Evolutionary conservation across 495 filamentous ascomycete species (phyloP).

Genomic region (Pseudevernia furfuracea): DNA sequence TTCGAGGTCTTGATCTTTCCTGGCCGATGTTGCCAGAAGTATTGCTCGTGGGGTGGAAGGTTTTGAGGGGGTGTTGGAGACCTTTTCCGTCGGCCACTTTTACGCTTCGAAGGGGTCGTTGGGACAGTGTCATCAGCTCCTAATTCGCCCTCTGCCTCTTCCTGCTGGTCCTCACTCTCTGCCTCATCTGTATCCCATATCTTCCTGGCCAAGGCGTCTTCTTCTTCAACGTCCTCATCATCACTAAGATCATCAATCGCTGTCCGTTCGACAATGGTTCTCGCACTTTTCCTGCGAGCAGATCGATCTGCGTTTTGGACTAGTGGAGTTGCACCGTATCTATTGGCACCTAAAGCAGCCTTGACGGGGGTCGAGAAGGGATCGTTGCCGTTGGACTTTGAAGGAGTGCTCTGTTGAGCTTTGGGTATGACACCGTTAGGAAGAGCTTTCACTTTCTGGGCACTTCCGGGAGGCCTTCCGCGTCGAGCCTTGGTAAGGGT

Average conservation of each 20-base stretch:
- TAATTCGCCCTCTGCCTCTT: slow-evolving; percentile 33
- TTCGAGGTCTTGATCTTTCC: slow-evolving; percentile 76
- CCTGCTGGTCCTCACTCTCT: slow-evolving; percentile 36
- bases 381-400: slow-evolving; percentile 16
- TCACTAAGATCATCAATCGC: slow-evolving; percentile 39
- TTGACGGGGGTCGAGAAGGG: slow-evolving; percentile 22
- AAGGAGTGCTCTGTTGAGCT: slow-evolving; percentile 4
- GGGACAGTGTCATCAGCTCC: slow-evolving; percentile 28
- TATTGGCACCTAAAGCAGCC: neutral
- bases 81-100: slow-evolving; percentile 56
- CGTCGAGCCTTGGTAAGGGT: slow-evolving; percentile 23
- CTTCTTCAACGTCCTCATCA: slow-evolving; percentile 69
- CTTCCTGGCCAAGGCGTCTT: slow-evolving; percentile 61
- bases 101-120: slow-evolving; percentile 50
- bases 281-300: slow-evolving; percentile 77
- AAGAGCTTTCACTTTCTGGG: slow-evolving; percentile 19
- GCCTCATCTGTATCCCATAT: slow-evolving; percentile 50
- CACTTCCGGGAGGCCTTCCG: slow-evolving; percentile 25
- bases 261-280: slow-evolving; percentile 59
- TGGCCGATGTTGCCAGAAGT: slow-evolving; percentile 86
- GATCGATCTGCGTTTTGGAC: slow-evolving; percentile 71
- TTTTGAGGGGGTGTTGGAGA: slow-evolving; percentile 73
- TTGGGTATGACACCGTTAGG: slow-evolving; percentile 10
- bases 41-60: slow-evolving; percentile 79
- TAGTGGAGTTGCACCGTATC: neutral